These are phyloP conservation scores for Sisymbrium altissimum DNA, from an alignment of 345 rosid genomes.

Conservation along the genomic window DNA sequence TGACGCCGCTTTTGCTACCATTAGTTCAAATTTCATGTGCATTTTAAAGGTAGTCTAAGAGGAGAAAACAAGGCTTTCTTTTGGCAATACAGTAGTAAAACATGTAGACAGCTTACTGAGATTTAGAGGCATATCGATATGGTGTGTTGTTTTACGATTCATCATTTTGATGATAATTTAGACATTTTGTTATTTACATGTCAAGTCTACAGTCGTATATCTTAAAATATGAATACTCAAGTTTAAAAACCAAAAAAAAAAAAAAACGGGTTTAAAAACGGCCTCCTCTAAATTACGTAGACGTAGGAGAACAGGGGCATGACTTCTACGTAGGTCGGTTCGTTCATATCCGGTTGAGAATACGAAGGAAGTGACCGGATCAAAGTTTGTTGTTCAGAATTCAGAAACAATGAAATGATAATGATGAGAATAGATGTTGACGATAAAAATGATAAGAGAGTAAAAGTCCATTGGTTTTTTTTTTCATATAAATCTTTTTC, in stretches of 20 bases:
- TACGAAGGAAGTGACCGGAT: neutral
- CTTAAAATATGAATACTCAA: neutral
- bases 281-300: neutral
- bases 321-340: neutral
- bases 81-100: neutral
- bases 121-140: neutral
- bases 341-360: neutral
- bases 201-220: neutral
- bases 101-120: neutral
- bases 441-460: neutral
- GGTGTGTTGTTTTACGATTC: neutral
- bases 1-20: constrained; percentile 4
- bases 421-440: too few relatives aligned
- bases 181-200: neutral
- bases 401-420: neutral
- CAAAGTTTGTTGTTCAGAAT: neutral
- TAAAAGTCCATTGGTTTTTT: neutral
- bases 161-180: too few relatives aligned
- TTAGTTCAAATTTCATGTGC: neutral
- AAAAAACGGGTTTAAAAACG: too few relatives aligned
- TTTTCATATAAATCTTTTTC: neutral
- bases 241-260: neutral
- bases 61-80: neutral
- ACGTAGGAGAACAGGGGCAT: neutral
- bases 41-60: neutral